A percentile compares a stretch with the other conserved stretches of the same genome.
Evolutionary conservation across 2,329 filamentous ascomycete species (phyloP).

Genomic region (Aspergillus texensis): DNA sequence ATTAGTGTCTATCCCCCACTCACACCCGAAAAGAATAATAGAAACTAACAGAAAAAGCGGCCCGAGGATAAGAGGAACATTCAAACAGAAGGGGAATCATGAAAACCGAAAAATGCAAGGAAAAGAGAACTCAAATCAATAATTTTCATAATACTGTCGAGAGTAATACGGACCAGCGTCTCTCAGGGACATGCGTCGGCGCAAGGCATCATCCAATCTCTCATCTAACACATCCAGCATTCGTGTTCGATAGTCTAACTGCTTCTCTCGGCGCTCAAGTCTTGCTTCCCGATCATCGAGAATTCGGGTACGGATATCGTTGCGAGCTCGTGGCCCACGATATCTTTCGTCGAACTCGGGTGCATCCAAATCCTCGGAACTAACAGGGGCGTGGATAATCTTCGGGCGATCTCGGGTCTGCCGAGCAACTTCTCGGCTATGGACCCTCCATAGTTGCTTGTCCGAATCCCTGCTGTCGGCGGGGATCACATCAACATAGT

Average conservation of each 20-base stretch:
- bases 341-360: conserved; percentile 9
- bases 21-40: conserved; percentile 9
- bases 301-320: conserved; percentile 31
- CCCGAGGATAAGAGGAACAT: conserved; percentile 1
- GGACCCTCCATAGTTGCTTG: conserved; percentile 7
- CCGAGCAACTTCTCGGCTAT: conserved; percentile 18
- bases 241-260: conserved; percentile 23
- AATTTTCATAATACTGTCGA: conserved; percentile 16
- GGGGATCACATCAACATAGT: conserved; percentile 29
- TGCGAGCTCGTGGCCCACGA: conserved; percentile 16
- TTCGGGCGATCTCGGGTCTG: conserved; percentile 23
- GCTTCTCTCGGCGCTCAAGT: conserved; percentile 28
- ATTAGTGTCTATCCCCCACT: conserved; percentile 8
- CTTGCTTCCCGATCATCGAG: conserved; percentile 31
- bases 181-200: conserved; percentile 21
- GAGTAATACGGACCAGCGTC: conserved; percentile 20
- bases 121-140: conserved; percentile 11
- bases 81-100: neutral
- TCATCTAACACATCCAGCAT: conserved; percentile 29
- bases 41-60: conserved; percentile 1
- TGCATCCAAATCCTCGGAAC: conserved; percentile 17
- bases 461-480: conserved; percentile 22
- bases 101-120: conserved; percentile 5
- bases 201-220: conserved; percentile 16
- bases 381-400: conserved; percentile 21